A percentile compares a stretch with the other conserved stretches of the same genome.
Conservation (phyloP, 768 basidiomycete genomes). For the Clitopilus hobsonii region DNA sequence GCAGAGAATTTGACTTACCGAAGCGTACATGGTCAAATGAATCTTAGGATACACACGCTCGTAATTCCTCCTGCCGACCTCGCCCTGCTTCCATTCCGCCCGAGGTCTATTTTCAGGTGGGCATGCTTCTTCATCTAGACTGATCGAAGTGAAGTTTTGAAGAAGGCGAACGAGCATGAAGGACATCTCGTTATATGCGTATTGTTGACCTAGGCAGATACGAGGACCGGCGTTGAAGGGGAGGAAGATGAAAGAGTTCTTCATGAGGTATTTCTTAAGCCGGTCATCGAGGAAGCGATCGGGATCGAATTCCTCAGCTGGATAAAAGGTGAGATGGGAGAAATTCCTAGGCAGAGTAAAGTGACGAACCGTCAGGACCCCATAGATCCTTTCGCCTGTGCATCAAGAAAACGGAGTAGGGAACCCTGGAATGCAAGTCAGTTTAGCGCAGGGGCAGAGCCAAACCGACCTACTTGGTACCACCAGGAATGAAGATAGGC, state of each 20-base stretch:
- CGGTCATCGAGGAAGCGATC: slow-evolving; percentile 67
- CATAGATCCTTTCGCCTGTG: slow-evolving; percentile 63
- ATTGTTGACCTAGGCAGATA: slow-evolving; percentile 59
- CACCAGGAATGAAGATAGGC: slow-evolving; percentile 50
- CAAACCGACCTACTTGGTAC: slow-evolving; percentile 34
- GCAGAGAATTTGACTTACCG: slow-evolving; percentile 25
- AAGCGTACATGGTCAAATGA: slow-evolving; percentile 51
- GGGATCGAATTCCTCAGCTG: slow-evolving; percentile 66
- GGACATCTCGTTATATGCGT: slow-evolving; percentile 58
- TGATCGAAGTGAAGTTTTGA: slow-evolving; percentile 50
- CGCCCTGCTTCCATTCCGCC: slow-evolving; percentile 34
- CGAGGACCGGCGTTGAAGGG: slow-evolving; percentile 61
- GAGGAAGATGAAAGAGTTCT: slow-evolving; percentile 68
- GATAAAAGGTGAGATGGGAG: not conserved
- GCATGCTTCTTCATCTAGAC: slow-evolving; percentile 40
- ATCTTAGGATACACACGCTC: slow-evolving; percentile 49
- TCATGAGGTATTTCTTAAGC: slow-evolving; percentile 53
- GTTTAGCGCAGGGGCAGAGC: not conserved
- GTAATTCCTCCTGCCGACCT: slow-evolving; percentile 40
- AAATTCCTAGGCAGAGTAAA: not conserved
- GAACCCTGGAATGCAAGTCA: slow-evolving; percentile 20
- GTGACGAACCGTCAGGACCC: slow-evolving; percentile 59
- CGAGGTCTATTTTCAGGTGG: slow-evolving; percentile 43
- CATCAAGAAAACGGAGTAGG: slow-evolving; percentile 61
- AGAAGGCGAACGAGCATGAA: slow-evolving; percentile 60